Percentiles rank a stretch among this genome's conserved stretches.
Evolutionary conservation across 2,329 filamentous ascomycete genomes (phyloP).

Genomic region (Colletotrichum godetiae): DNA sequence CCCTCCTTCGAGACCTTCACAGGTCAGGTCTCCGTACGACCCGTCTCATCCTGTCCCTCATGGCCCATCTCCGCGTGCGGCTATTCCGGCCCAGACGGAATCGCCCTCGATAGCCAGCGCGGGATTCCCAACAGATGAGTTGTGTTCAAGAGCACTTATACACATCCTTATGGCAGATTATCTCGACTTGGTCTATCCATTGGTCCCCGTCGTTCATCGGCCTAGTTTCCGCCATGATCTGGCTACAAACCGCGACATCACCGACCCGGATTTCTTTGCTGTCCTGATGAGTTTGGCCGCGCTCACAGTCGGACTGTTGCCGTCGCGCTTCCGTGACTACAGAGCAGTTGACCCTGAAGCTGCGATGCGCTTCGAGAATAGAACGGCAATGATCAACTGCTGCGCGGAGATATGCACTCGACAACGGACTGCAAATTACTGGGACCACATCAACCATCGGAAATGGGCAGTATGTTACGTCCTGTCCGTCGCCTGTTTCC

Average conservation of each 20-base stretch:
- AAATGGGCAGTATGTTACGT: constrained; percentile 49
- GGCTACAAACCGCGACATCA: constrained; percentile 37
- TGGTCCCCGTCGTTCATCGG: constrained; percentile 41
- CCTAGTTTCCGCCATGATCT: constrained; percentile 41
- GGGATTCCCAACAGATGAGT: constrained; percentile 40
- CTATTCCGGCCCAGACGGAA: not conserved
- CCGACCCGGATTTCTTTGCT: constrained; percentile 40
- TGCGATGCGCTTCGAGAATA: constrained; percentile 39
- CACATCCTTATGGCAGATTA: constrained; percentile 40
- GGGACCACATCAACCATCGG: constrained; percentile 44
- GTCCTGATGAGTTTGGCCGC: constrained; percentile 41
- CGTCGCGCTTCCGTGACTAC: constrained; percentile 41
- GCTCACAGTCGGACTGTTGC: constrained; percentile 41
- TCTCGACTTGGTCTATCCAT: constrained; percentile 41
- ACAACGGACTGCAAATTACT: constrained; percentile 38
- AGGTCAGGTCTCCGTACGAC: not conserved
- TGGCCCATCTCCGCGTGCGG: constrained; percentile 7
- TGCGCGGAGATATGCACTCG: constrained; percentile 41
- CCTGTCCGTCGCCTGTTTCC: constrained; percentile 45
- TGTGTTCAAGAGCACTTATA: constrained; percentile 40
- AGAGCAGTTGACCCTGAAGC: constrained; percentile 36
- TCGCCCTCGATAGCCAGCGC: not conserved
- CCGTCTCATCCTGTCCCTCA: not conserved
- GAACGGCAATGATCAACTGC: constrained; percentile 41
- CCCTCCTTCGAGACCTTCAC: not conserved